Evolutionary conservation across 768 basidiomycete species (phyloP).

Genomic region (Leccinum broughii): DNA sequence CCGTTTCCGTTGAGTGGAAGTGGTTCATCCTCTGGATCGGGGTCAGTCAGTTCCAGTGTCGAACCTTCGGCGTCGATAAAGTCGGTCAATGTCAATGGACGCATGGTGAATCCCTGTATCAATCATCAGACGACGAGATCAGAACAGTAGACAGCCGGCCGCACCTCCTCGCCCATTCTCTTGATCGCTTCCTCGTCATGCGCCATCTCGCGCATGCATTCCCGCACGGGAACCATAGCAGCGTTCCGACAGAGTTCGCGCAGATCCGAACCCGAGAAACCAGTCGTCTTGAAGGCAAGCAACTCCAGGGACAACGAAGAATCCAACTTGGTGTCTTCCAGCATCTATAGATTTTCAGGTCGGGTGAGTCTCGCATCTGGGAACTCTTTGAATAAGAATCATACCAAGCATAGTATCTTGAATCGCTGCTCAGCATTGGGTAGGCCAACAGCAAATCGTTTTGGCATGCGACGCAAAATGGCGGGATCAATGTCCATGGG

Average conservation of each 20-base stretch:
- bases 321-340: constrained; percentile 71
- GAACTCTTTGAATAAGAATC: constrained; percentile 16
- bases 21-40: constrained; percentile 32
- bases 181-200: constrained; percentile 50
- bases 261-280: constrained; percentile 87
- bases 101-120: constrained; percentile 70
- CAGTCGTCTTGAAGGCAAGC: constrained; percentile 70
- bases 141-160: neutral
- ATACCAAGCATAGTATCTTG: constrained; percentile 80
- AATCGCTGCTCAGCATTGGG: constrained; percentile 77
- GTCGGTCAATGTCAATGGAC: constrained; percentile 69
- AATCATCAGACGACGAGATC: neutral
- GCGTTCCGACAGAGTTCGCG: constrained; percentile 92
- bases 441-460: constrained; percentile 84
- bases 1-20: constrained; percentile 7
- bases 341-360: constrained; percentile 59
- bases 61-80: constrained; percentile 52
- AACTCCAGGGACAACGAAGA: constrained; percentile 57
- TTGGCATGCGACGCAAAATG: constrained; percentile 95
- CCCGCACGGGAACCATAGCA: constrained; percentile 89
- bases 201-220: constrained; percentile 63
- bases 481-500: constrained; percentile 90
- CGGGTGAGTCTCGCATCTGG: neutral
- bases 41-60: constrained; percentile 23
- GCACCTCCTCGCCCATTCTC: constrained; percentile 44